Evolutionary conservation across 83 land plant genomes (phyloP), one percentile per base, ranked within the genome.

Genomic region (Picea engelmannii): DNA sequence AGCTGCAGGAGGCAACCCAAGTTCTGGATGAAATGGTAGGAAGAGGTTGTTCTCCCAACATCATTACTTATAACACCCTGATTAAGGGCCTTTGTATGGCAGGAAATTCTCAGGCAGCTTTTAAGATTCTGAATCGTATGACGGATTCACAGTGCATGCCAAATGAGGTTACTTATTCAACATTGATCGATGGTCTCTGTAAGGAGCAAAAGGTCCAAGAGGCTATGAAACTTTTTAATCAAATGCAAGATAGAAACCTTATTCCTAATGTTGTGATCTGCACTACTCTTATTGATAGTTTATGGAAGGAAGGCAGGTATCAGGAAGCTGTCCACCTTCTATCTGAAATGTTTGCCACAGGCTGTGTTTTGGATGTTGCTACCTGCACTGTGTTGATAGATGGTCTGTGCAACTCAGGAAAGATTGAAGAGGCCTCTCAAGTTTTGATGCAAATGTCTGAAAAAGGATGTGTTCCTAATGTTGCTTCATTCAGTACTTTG

Each of bases 241-340:
- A 47, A 24, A 59, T 81, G 18, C 35, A 82, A 20, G 60, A 76
- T 1, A 82, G 68, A 63, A 89, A 86, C 16, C 5, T 81, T 10
- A 76, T 74, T 44, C 87, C 89, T 71, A 91, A 93, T 89, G 81
- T 87, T 59, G 80, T 61, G 4, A 81, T 87, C 86, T 83, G 90
- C 80, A 90, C 91, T 67, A 84, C 84, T 75, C 38, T 90, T 4
- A 88, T 93, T 74, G 89, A 84, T 80, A 93, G 93, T 3, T 89
- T 93, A 16, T 90, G 93, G 78, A 80, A 86, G 47, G 82, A 77
- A 6, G 87, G 89, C 6, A 91, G 83, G 80, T 52, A 81, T 8
- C 84, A 87, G 20, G 88, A 85, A 65, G 95, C 90, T 58, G 62
- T 82, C 27, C 44, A 35, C 58, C 23, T 93, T 17, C 79, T 24